A percentile compares a stretch with the other conserved stretches of the same genome.
These are phyloP conservation scores for Pseudodiploospora longispora DNA, from an alignment of 2,329 filamentous ascomycete genomes.

Conservation along the genomic window DNA sequence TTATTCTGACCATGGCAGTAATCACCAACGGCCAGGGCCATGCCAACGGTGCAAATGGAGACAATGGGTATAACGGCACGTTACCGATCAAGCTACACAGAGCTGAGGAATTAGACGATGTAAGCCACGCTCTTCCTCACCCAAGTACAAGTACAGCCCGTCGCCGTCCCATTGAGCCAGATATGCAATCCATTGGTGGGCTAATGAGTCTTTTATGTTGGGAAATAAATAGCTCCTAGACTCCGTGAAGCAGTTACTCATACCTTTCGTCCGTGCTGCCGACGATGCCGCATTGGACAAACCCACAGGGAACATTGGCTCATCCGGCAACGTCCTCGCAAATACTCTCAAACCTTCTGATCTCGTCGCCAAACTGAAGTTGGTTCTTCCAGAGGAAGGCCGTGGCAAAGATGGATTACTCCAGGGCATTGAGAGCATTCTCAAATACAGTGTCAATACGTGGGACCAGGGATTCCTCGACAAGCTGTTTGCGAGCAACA, in stretches of 20 bases:
- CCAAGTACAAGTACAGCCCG: no score
- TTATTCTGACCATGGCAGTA: slow-evolving; percentile 15
- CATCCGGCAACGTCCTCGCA: slow-evolving; percentile 52
- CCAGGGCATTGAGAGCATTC: slow-evolving; percentile 58
- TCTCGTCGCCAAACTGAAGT: slow-evolving; percentile 44
- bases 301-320: slow-evolving; percentile 39
- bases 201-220: no score
- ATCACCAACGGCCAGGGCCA: slow-evolving; percentile 10
- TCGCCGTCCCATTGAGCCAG: no score
- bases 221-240: slow-evolving; percentile 49
- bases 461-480: slow-evolving; percentile 96
- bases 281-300: slow-evolving; percentile 52
- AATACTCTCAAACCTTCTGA: slow-evolving; percentile 53
- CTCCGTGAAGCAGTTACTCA: slow-evolving; percentile 57
- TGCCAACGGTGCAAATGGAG: slow-evolving; percentile 9
- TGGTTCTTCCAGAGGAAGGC: slow-evolving; percentile 51
- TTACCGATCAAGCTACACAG: slow-evolving; percentile 15
- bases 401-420: slow-evolving; percentile 67
- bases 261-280: slow-evolving; percentile 63
- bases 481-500: slow-evolving; percentile 88
- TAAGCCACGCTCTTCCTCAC: slow-evolving; percentile 11
- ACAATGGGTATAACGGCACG: slow-evolving; percentile 11
- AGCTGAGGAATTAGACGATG: slow-evolving; percentile 25
- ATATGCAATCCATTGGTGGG: no score
- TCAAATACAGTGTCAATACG: slow-evolving; percentile 91